Evolutionary conservation across 2,329 filamentous ascomycete genomes (phyloP).

Genomic region (Cladophialophora immunda): DNA sequence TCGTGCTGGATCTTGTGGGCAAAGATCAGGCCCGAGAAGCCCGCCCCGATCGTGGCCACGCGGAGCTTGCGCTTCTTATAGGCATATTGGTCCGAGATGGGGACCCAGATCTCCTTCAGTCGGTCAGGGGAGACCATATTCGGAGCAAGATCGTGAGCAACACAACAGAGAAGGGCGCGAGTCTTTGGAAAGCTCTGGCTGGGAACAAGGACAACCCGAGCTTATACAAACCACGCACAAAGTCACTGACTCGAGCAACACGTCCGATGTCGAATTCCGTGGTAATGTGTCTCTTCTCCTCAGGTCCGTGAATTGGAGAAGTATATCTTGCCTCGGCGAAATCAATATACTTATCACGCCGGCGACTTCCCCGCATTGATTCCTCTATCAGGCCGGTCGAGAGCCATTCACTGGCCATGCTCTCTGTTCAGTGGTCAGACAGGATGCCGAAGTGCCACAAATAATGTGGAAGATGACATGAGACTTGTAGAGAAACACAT

Average conservation of each 20-base stretch:
- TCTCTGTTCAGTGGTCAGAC: not conserved
- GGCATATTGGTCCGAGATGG: constrained; percentile 33
- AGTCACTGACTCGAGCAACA: not conserved
- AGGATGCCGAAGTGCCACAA: not conserved
- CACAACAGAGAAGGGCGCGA: not conserved
- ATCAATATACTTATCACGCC: not conserved
- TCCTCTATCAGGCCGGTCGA: not conserved
- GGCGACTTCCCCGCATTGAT: not conserved
- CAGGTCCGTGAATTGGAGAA: not conserved
- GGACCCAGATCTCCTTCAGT: constrained; percentile 35
- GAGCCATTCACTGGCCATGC: not conserved
- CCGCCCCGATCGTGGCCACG: constrained; percentile 43
- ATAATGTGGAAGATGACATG: not conserved
- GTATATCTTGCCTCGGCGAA: not conserved
- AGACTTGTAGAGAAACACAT: not conserved
- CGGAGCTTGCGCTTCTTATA: constrained; percentile 34
- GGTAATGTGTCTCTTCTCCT: not conserved
- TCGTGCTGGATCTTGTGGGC: constrained; percentile 53
- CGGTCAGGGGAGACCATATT: constrained; percentile 31
- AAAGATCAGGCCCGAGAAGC: constrained; percentile 48
- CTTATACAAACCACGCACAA: not conserved
- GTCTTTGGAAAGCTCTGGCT: not conserved
- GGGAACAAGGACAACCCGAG: not conserved
- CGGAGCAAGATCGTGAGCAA: not conserved
- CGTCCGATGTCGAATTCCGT: not conserved